Evolutionary conservation across 352 stramenopile genomes (phyloP).

Genomic region (Bremia lactucae): DNA sequence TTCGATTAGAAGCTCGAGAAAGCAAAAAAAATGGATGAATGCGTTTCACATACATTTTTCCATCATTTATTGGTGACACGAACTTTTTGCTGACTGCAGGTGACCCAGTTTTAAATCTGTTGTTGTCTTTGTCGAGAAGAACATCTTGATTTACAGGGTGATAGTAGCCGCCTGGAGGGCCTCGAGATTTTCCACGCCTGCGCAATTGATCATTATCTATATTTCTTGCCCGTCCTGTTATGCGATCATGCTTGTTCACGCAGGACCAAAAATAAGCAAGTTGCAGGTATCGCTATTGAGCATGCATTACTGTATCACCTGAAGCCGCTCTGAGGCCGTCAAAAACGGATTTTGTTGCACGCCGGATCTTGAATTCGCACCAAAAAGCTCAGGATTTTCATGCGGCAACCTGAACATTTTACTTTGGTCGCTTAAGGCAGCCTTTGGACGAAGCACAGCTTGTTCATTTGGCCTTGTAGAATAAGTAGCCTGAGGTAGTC

Average conservation of each 20-base stretch:
- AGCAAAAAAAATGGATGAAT: neutral
- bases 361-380: conserved; percentile 4
- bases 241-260: conserved; percentile 25
- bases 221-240: conserved; percentile 30
- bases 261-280: neutral
- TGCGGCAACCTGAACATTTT: conserved; percentile 19
- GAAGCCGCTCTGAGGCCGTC: conserved; percentile 56
- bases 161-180: conserved; percentile 35
- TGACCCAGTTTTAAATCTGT: conserved; percentile 16
- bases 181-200: conserved; percentile 14
- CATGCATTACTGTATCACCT: conserved; percentile 18
- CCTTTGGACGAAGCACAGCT: conserved; percentile 5
- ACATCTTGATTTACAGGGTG: conserved; percentile 72
- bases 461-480: conserved; percentile 5
- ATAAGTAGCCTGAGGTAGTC: conserved; percentile 4
- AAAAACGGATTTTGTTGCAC: conserved; percentile 49
- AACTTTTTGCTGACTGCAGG: conserved; percentile 63
- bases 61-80: conserved; percentile 41
- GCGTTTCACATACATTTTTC: conserved; percentile 7
- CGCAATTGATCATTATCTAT: conserved; percentile 23
- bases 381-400: conserved; percentile 17
- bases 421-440: conserved; percentile 25
- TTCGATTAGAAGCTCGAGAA: conserved; percentile 1
- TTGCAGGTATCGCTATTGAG: neutral
- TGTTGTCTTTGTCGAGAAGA: conserved; percentile 27